Base-by-base conservation (phyloP, 257 asterid species). In the Euphrasia confusa region DNA sequence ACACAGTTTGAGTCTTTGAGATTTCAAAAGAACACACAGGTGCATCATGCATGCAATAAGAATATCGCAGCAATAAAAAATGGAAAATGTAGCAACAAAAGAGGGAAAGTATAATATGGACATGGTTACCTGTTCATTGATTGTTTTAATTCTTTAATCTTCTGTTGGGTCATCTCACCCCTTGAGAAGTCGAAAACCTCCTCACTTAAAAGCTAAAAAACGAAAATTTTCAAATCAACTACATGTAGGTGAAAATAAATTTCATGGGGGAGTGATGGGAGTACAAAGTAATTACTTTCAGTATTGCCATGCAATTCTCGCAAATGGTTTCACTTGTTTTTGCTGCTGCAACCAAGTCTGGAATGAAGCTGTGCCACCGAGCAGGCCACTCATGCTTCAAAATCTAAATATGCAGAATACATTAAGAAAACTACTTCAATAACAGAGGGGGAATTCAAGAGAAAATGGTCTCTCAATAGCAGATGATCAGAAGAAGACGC, bases 381-480 rank as follows among this genome's bases (percentile, higher is more conserved):
- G 90, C 82, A 26, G 97, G 97, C 97, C 99, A 89, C 71, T 93
- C 99, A 42, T 93, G 99, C 96, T 93, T 93, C 81, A 93, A 72
- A 76, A 93, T 93, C 99, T 93, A 79, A 26, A 72, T 21, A 66
- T 44, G 33, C 54, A 73, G 17, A 75, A 47, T 9, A 44, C 42
- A 27, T 15, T n/a, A 47, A 68, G 10, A 42, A 7, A 48, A 44
- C 10, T 10, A 65, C 45, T 58, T 54, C 32, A 52, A 32, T 40
- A 42, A 58, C 28, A 18, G 37, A 37, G 17, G 64, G 17, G 54
- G 54, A 18, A 37, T 7, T 39, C 9, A 10, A 55, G 60, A 54
- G 63, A 59, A 8, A 49, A 69, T 30, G 33, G 60, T 35, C 17
- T 33, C 57, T 39, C 44, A 21, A 39, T 53, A 30, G 49, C 11